Evolutionary conservation across 1,284 basidiomycete genomes (phyloP).

Genomic region (Gymnopus androsaceus): DNA sequence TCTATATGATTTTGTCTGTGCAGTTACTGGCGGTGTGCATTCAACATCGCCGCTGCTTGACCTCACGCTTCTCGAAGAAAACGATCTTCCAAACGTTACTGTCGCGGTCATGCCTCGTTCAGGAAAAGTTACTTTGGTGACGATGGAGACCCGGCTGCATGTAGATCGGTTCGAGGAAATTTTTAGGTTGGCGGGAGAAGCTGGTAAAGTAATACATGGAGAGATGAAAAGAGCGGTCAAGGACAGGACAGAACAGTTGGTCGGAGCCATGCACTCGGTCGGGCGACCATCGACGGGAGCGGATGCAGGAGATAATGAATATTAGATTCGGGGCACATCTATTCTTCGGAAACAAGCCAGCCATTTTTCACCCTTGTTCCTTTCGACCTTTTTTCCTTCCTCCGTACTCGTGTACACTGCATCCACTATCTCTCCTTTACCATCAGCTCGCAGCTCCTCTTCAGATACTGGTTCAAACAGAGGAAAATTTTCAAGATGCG

Average conservation of each 20-base stretch:
- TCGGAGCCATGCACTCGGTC: constrained; percentile 44
- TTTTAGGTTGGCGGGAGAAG: constrained; percentile 78
- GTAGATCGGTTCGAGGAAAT: constrained; percentile 92
- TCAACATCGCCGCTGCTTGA: constrained; percentile 81
- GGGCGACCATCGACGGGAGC: constrained; percentile 28
- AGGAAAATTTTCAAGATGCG: constrained; percentile 84
- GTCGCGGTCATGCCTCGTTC: constrained; percentile 87
- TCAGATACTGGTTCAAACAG: constrained; percentile 84
- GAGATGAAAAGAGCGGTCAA: constrained; percentile 84
- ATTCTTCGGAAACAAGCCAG: constrained; percentile 80
- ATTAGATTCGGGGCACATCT: constrained; percentile 38
- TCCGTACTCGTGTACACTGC: constrained; percentile 88
- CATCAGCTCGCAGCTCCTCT: constrained; percentile 70
- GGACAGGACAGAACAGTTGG: constrained; percentile 63
- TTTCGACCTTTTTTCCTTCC: constrained; percentile 95
- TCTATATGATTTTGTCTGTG: constrained; percentile 87
- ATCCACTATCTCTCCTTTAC: constrained; percentile 74
- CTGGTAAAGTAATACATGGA: constrained; percentile 73
- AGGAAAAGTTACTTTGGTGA: constrained; percentile 82
- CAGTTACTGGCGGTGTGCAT: constrained; percentile 81
- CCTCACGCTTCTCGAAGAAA: constrained; percentile 87
- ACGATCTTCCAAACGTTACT: constrained; percentile 85
- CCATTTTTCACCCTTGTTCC: constrained; percentile 91
- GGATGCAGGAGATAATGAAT: constrained; percentile 35
- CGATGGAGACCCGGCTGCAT: constrained; percentile 93